Percentiles rank a stretch among this genome's conserved stretches.
These are phyloP conservation scores for Calonectria hongkongensis DNA, from an alignment of 2,329 filamentous ascomycete species.

Conservation along the genomic window DNA sequence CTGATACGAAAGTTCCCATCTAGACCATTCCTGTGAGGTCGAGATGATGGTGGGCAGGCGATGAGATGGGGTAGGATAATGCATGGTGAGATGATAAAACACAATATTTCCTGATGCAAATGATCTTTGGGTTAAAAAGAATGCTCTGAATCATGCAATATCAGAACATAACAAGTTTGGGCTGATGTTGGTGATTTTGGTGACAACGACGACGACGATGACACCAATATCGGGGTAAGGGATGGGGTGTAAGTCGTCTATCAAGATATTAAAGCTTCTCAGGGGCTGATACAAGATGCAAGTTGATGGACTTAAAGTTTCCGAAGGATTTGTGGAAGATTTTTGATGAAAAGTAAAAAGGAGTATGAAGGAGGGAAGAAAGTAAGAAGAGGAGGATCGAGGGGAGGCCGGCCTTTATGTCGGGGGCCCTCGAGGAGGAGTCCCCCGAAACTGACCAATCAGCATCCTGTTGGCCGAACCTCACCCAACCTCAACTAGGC, in stretches of 20 bases:
- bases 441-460: constrained; percentile 49
- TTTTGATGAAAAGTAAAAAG: constrained; percentile 44
- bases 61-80: constrained; percentile 26
- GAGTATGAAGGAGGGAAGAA: constrained; percentile 47
- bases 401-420: constrained; percentile 51
- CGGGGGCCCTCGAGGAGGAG: constrained; percentile 26
- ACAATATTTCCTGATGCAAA: constrained; percentile 29
- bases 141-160: not conserved
- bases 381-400: constrained; percentile 36
- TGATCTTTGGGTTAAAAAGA: not conserved
- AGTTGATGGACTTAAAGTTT: constrained; percentile 33
- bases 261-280: constrained; percentile 31
- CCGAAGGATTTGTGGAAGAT: constrained; percentile 31
- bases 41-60: constrained; percentile 13
- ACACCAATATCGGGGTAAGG: not conserved
- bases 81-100: constrained; percentile 25
- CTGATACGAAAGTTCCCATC: constrained; percentile 18
- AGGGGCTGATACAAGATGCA: constrained; percentile 44
- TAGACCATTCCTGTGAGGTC: constrained; percentile 14
- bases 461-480: constrained; percentile 41
- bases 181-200: constrained; percentile 4
- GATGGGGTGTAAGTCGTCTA: constrained; percentile 8
- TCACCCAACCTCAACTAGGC: constrained; percentile 51
- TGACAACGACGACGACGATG: constrained; percentile 27
- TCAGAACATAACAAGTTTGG: not conserved